A percentile compares a stretch with the other conserved stretches of the same genome.
Evolutionary conservation across 768 basidiomycete species (phyloP).

Genomic region (Steccherinum ochraceum): DNA sequence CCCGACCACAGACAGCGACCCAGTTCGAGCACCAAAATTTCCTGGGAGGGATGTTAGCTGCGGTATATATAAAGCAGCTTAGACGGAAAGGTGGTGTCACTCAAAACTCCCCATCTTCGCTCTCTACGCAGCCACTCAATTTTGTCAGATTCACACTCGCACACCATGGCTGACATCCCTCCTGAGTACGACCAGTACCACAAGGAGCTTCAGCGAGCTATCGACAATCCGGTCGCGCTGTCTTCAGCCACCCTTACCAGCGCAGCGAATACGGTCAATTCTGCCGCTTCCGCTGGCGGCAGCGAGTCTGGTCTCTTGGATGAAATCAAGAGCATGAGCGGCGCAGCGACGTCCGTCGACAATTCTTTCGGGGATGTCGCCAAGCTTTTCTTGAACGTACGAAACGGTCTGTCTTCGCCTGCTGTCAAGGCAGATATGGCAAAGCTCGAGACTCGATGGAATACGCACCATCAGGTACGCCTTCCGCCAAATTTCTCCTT

Average conservation of each 20-base stretch:
- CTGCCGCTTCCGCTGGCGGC: neutral
- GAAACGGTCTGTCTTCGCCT: neutral
- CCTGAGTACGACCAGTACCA: neutral
- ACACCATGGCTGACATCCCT: neutral
- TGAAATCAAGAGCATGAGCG: neutral
- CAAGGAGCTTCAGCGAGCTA: neutral
- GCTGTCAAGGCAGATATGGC: neutral
- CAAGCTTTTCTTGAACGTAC: neutral
- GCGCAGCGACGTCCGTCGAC: neutral
- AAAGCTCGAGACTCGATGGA: neutral
- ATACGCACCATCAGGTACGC: neutral
- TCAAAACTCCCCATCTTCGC: too few relatives aligned
- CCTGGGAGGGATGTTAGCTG: too few relatives aligned
- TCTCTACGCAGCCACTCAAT: too few relatives aligned
- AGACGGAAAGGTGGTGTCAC: too few relatives aligned
- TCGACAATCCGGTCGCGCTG: neutral
- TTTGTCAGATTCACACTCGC: too few relatives aligned
- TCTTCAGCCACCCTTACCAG: neutral
- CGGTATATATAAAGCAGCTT: too few relatives aligned
- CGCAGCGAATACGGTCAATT: neutral
- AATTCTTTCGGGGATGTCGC: neutral
- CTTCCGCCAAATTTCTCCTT: too few relatives aligned
- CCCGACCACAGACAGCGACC: too few relatives aligned
- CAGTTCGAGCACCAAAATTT: too few relatives aligned
- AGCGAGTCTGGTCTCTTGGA: neutral